Evolutionary conservation across 2,329 filamentous ascomycete species (phyloP).

Genomic region (Albophoma yamanashiensis): DNA sequence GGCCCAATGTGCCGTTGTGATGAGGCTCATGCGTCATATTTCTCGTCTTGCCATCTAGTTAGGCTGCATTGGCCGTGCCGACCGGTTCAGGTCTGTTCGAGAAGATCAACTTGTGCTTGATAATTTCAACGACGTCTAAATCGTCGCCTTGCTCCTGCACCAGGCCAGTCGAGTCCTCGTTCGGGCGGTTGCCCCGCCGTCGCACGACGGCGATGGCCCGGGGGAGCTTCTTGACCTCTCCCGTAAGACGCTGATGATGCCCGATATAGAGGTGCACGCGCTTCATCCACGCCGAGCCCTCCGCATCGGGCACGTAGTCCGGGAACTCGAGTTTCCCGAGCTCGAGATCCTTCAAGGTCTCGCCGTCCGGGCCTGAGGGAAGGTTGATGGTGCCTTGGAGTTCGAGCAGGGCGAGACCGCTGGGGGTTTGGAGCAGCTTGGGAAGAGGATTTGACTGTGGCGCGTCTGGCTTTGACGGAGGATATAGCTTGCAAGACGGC

Average conservation of each 20-base stretch:
- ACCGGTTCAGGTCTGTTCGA: conserved; percentile 78
- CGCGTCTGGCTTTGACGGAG: conserved; percentile 17
- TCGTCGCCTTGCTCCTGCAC: conserved; percentile 29
- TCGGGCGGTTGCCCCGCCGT: conserved; percentile 31
- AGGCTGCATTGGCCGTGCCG: conserved; percentile 22
- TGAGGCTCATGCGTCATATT: background rate
- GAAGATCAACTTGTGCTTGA: conserved; percentile 82
- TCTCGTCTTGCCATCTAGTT: background rate
- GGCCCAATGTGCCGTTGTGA: background rate
- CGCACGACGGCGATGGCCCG: conserved; percentile 72
- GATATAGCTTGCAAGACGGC: conserved; percentile 30
- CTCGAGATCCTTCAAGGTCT: conserved; percentile 17
- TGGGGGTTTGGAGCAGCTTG: conserved; percentile 74
- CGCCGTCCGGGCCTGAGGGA: conserved; percentile 31
- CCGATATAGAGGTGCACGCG: conserved; percentile 81
- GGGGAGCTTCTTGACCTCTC: conserved; percentile 79
- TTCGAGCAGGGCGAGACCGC: conserved; percentile 81
- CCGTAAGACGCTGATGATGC: conserved; percentile 76
- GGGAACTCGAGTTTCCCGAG: conserved; percentile 74
- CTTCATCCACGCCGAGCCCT: conserved; percentile 73
- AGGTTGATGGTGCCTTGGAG: conserved; percentile 86
- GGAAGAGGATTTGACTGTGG: conserved; percentile 52
- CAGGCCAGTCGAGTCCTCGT: conserved; percentile 33
- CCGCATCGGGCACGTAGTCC: conserved; percentile 43
- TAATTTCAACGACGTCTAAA: conserved; percentile 76